Evolutionary conservation across 768 basidiomycete species (phyloP), one percentile per base, ranked within the genome.

Genomic region (Trametes maxima): DNA sequence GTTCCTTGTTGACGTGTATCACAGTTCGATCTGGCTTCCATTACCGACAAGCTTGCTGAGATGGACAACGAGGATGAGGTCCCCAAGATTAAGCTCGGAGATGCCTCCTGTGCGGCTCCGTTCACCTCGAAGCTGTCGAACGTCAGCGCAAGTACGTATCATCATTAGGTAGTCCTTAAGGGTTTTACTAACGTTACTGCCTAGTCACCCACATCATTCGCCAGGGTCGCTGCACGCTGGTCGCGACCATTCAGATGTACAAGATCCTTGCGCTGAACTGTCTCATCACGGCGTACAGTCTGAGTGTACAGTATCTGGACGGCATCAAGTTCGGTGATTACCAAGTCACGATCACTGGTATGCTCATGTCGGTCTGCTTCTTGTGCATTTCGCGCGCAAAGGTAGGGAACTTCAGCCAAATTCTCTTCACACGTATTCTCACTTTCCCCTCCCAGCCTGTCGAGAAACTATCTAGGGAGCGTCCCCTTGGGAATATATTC

Each of bases 281-380:
- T 71, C 80, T 99, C 43, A 99, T 98, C 75, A 96, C 95, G 3
- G 97, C 97, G n/a, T 98, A 96, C 78, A 95, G 93, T 72, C 80
- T 98, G 62, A 95, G 92, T 67, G 97, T 98, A 33, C 95, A 96
- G 74, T 98, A 99, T 71, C 81, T 99, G 2, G 96, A 98, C 65
- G 97, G 97, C 19, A 98, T 99, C 82, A 98, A 98, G 75, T 98
- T 95, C 74, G 97, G 97, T 14, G 97, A 99, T 73, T 99, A 99
- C 73, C 96, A 99, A 71, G 90, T 97, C 36, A 98, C 96, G 1
- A 87, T 99, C 62, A 97, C 92, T 0, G 97, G 97, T 21, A 89
- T 94, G 82, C 79, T 98, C 70, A 97, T 99, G 95, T 95, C 92
- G 28, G 92, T 98, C 28, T 99, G 96, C 74, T 99, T 99, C 85